These are phyloP conservation scores for Sporothrix schenckii DNA, from an alignment of 2,329 filamentous ascomycete species.

Conservation along the genomic window DNA sequence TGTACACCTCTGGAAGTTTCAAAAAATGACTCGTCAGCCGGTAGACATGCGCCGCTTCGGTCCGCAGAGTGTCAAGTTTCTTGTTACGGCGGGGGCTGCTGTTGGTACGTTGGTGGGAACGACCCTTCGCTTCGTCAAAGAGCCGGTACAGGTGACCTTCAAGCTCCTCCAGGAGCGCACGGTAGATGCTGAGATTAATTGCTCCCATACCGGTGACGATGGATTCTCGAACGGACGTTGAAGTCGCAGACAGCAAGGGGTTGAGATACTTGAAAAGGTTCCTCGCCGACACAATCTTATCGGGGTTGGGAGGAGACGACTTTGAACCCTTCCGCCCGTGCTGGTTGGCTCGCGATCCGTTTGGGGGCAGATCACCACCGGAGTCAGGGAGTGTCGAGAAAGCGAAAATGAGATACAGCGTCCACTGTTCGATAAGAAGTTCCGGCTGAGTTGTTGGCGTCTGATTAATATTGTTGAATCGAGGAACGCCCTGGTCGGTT, in stretches of 20 bases:
- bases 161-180: slow-evolving; percentile 84
- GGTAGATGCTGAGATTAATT: slow-evolving; percentile 92
- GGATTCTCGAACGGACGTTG: slow-evolving; percentile 80
- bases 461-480: slow-evolving; percentile 49
- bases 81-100: slow-evolving; percentile 81
- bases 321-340: slow-evolving; percentile 82
- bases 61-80: slow-evolving; percentile 83
- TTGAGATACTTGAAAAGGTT: slow-evolving; percentile 91
- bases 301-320: slow-evolving; percentile 52
- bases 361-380: slow-evolving; percentile 68
- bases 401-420: slow-evolving; percentile 93
- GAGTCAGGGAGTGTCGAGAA: slow-evolving; percentile 92
- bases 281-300: slow-evolving; percentile 84
- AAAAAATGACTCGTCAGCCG: slow-evolving; percentile 91
- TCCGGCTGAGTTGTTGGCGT: slow-evolving; percentile 76
- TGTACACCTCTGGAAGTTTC: slow-evolving; percentile 73
- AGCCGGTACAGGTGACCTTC: slow-evolving; percentile 84
- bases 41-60: slow-evolving; percentile 95
- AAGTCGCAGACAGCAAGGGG: slow-evolving; percentile 78
- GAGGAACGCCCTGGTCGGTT: slow-evolving; percentile 59
- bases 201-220: slow-evolving; percentile 91
- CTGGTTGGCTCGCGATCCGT: slow-evolving; percentile 62
- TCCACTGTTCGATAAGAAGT: slow-evolving; percentile 95
- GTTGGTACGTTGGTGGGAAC: slow-evolving; percentile 82
- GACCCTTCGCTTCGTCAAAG: slow-evolving; percentile 82